These are phyloP conservation scores for Cyphellophora attinorum DNA, from an alignment of 2,329 filamentous ascomycete genomes.

Conservation along the genomic window DNA sequence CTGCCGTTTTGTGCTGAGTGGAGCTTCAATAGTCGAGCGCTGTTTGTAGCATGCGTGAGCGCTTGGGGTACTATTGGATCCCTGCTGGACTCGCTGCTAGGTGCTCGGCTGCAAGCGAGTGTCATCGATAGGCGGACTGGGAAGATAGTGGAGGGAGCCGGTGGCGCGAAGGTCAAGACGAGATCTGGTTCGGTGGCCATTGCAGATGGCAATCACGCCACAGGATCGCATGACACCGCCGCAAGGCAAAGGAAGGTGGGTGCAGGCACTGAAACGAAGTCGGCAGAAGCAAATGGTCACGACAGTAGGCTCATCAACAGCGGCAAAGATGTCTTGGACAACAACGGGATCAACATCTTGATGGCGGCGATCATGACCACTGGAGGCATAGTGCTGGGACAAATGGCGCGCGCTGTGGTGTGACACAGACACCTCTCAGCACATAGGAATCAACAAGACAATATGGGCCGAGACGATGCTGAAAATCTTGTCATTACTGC, in stretches of 20 bases:
- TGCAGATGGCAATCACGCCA: slow-evolving; percentile 16
- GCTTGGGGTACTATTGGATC: slow-evolving; percentile 70
- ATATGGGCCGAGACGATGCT: too few relatives aligned
- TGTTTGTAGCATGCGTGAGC: slow-evolving; percentile 48
- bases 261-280: slow-evolving; percentile 1
- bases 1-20: slow-evolving; percentile 43
- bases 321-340: slow-evolving; percentile 70
- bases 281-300: slow-evolving; percentile 32
- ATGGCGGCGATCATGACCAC: slow-evolving; percentile 81
- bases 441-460: too few relatives aligned
- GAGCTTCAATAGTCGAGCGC: slow-evolving; percentile 43
- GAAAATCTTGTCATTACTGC: too few relatives aligned
- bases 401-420: background rate
- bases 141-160: slow-evolving; percentile 80
- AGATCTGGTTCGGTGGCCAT: background rate
- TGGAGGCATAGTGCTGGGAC: slow-evolving; percentile 57
- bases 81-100: slow-evolving; percentile 77
- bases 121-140: slow-evolving; percentile 76
- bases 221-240: too few relatives aligned
- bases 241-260: slow-evolving; percentile 8
- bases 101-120: slow-evolving; percentile 73
- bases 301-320: slow-evolving; percentile 57
- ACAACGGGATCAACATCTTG: slow-evolving; percentile 88
- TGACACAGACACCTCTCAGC: too few relatives aligned
- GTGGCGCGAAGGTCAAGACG: slow-evolving; percentile 48